These are phyloP conservation scores for Penicillium sp. DNA, from an alignment of 2,329 filamentous ascomycete genomes.

Conservation along the genomic window DNA sequence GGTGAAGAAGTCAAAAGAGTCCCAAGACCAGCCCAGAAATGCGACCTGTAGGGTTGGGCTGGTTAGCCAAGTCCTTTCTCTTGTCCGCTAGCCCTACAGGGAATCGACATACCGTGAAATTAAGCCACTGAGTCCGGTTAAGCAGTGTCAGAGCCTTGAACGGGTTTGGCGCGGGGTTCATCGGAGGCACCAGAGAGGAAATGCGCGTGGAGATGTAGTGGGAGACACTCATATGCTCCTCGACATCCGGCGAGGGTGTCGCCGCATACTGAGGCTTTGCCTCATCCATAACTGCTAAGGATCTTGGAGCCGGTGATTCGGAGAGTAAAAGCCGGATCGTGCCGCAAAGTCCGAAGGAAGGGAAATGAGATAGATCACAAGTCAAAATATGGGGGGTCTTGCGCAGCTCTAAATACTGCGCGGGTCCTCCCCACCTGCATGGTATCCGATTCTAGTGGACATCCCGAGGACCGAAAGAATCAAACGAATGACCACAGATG, in stretches of 20 bases:
- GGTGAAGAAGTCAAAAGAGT: constrained; percentile 56
- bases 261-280: constrained; percentile 1
- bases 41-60: constrained; percentile 25
- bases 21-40: constrained; percentile 47
- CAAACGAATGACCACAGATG: background rate
- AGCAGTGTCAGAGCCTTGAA: constrained; percentile 45
- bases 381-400: background rate
- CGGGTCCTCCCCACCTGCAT: background rate
- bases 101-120: constrained; percentile 39
- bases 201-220: constrained; percentile 48
- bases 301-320: background rate
- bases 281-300: constrained; percentile 11
- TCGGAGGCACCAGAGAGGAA: constrained; percentile 48
- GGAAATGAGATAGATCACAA: background rate
- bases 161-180: constrained; percentile 48
- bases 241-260: constrained; percentile 15
- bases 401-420: background rate
- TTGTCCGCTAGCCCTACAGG: background rate
- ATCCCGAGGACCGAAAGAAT: background rate
- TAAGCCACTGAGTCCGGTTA: constrained; percentile 51
- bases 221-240: constrained; percentile 26
- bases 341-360: background rate
- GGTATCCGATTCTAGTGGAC: background rate
- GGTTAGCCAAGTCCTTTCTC: background rate
- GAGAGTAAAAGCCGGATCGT: background rate